phyloP scores from a whole-genome alignment of 495 filamentous ascomycete species.

The Geopyxis carbonaria region DNA sequence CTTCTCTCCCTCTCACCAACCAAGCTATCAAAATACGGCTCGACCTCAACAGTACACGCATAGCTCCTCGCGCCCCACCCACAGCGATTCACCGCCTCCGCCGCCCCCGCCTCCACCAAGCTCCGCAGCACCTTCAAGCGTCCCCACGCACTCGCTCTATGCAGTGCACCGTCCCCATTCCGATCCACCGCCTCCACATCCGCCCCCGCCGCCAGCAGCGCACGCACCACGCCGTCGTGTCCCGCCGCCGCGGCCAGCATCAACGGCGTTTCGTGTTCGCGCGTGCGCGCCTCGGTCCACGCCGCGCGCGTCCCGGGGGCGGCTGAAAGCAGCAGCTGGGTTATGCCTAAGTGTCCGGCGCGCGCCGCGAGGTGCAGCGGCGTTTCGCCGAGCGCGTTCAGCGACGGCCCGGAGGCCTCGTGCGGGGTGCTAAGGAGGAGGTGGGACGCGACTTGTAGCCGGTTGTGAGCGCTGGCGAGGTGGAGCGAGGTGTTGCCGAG shows the following conservation, averaged over 20 bases:
- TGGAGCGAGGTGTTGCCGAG: constrained; percentile 60
- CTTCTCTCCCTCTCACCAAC: constrained; percentile 30
- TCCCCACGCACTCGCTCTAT: constrained; percentile 48
- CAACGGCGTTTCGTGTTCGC: constrained; percentile 53
- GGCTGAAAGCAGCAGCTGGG: constrained; percentile 26
- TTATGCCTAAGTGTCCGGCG: no score
- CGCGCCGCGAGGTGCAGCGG: constrained; percentile 35
- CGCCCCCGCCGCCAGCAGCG: constrained; percentile 26
- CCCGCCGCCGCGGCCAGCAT: constrained; percentile 42
- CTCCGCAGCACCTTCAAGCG: constrained; percentile 56
- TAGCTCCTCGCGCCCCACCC: constrained; percentile 60
- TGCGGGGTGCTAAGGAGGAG: constrained; percentile 38
- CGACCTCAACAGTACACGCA: constrained; percentile 52
- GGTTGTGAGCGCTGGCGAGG: constrained; percentile 52
- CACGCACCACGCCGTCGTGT: constrained; percentile 42
- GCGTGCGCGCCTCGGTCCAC: constrained; percentile 54
- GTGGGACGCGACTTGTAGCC: constrained; percentile 39
- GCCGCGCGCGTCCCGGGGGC: constrained; percentile 18
- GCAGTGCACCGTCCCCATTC: constrained; percentile 61
- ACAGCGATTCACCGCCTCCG: constrained; percentile 46
- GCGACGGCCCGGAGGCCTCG: constrained; percentile 41
- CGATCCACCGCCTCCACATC: constrained; percentile 32
- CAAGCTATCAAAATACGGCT: constrained; percentile 54
- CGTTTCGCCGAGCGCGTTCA: constrained; percentile 56
- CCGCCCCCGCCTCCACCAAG: constrained; percentile 50